Base-by-base conservation (phyloP, 23 red algal species). In the Chondrus crispus region DNA sequence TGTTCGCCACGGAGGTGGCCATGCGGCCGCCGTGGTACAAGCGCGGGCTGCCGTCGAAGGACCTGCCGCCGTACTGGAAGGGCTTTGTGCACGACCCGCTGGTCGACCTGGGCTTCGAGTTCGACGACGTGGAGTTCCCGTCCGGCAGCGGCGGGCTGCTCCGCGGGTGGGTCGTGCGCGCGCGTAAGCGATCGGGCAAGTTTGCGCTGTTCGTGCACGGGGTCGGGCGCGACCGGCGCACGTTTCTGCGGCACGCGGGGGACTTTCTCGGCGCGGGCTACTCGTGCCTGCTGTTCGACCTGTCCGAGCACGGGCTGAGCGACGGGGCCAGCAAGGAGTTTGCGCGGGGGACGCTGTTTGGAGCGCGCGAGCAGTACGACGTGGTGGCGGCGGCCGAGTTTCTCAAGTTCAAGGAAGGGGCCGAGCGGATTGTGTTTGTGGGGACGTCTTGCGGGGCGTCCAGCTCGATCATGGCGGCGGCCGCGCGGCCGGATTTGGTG, bases 21-120 rank as follows among this genome's bases (percentile, higher is more conserved):
- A 98, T 98, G 96, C 80, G 93, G 14, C 96, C 96, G 54, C 96
- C 96, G 16, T 98, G 96, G 96, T 93, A 95, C 80, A 82, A 85
- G 64, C 55, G 62, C 32, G 78, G 87, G 8, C 90, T 98, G 7
- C 62, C 90, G 12, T 36, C 87, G 13, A 85, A 85, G 32, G 82
- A 85, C n/a, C 68, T 85, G 9, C 96, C 96, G 4, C 64, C 84
- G 16, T 98, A 98, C 82, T 98, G 96, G 96, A 60, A 74, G 44
- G 62, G 84, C 37, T 80, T 89, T 30, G 87, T 91, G 60, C 96
- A 95, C 71, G 90, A 98, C 64, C 96, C 96, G 12, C 33, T 30
- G 30, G 64, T 69, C 41, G 96, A 98, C 37, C 55, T 95, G 29
- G 70, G 74, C 22, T 50, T 95, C 11, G 40, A 46, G 5, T 98